These are phyloP conservation scores for Cercospora sesami DNA, from an alignment of 2,329 filamentous ascomycete genomes.

Conservation along the genomic window DNA sequence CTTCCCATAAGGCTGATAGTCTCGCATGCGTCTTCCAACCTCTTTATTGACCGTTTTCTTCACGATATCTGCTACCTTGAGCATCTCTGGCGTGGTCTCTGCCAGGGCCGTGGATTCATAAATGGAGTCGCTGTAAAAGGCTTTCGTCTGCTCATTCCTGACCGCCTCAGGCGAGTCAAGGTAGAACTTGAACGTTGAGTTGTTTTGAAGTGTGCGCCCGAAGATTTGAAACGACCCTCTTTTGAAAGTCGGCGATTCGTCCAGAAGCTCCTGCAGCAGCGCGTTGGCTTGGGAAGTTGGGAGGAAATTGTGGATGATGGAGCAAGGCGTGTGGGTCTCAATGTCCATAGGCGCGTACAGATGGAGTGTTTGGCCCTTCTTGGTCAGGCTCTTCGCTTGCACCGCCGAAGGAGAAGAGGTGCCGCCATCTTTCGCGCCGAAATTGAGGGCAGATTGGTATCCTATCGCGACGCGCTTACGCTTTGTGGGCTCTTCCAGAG, in stretches of 20 bases:
- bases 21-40: conserved; percentile 68
- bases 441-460: conserved; percentile 47
- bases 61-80: conserved; percentile 67
- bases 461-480: conserved; percentile 40
- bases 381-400: conserved; percentile 54
- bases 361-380: conserved; percentile 79
- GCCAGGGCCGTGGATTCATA: conserved; percentile 68
- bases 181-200: conserved; percentile 81
- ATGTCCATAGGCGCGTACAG: conserved; percentile 81
- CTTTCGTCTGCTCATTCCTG: conserved; percentile 70
- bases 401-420: background rate
- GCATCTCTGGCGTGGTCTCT: conserved; percentile 71
- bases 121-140: conserved; percentile 77
- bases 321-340: conserved; percentile 81
- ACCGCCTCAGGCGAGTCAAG: conserved; percentile 73
- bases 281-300: conserved; percentile 68
- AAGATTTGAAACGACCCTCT: conserved; percentile 80
- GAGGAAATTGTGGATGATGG: conserved; percentile 89
- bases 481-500: conserved; percentile 31
- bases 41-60: conserved; percentile 74
- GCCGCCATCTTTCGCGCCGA: conserved; percentile 21
- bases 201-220: conserved; percentile 79
- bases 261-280: conserved; percentile 72
- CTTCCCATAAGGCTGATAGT: conserved; percentile 65
- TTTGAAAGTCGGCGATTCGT: conserved; percentile 70